These are phyloP conservation scores for Fraxinus pennsylvanica DNA, from an alignment of 257 asterid genomes.

Conservation along the genomic window DNA sequence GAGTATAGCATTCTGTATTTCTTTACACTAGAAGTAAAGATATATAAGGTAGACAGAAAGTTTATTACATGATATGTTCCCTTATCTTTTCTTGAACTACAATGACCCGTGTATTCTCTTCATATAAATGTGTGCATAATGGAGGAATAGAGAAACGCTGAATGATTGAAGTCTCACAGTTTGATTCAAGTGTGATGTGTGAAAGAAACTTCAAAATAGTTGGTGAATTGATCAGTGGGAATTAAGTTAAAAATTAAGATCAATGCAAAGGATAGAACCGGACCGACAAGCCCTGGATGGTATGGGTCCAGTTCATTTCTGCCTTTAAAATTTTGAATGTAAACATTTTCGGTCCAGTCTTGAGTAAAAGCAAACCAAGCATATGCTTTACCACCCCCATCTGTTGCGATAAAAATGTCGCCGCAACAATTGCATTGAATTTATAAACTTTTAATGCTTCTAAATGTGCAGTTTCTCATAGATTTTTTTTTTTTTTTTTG, in stretches of 20 bases:
- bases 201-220: background rate
- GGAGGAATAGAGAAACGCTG: background rate
- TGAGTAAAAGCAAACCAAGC: background rate
- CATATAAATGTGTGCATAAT: background rate
- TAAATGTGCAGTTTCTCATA: background rate
- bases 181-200: background rate
- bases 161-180: background rate
- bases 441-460: background rate
- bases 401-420: background rate
- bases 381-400: background rate
- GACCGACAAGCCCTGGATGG: background rate
- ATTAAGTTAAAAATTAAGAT: background rate
- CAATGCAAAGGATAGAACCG: background rate
- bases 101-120: background rate
- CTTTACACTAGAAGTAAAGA: background rate
- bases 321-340: background rate
- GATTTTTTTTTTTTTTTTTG: too few species aligned
- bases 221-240: background rate
- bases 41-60: background rate
- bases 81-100: background rate
- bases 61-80: background rate
- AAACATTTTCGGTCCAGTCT: background rate
- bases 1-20: background rate
- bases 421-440: background rate
- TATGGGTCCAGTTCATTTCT: background rate